Evolutionary conservation across 805 yeast genomes (phyloP), one percentile per base, ranked within the genome.

Genomic region (Barnettozyma salicaria): DNA sequence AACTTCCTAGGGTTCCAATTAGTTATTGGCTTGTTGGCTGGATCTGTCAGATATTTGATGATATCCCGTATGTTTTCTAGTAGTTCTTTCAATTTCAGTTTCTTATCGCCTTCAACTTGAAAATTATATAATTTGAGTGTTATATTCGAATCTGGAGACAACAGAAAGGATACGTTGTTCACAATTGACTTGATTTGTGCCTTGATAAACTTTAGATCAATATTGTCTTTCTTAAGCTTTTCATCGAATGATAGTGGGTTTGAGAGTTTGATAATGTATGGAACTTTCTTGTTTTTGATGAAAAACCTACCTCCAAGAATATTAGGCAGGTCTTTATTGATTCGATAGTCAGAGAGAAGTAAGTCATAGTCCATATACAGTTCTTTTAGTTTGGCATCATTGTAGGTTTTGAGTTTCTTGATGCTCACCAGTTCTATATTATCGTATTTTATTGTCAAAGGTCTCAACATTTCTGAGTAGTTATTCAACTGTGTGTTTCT

Each of bases 311-410:
- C 65, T 1, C 84, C 83, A 24, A 85, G 58, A 0, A 80, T 56
- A 2, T 61, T 60, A 0, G 84, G 83, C 20, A 84, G 57, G 17
- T 77, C 59, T 43, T 73, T 74, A 49, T 76, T 78, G 2, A 84
- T 69, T 43, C 92, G 63, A 36, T 78, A 73, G 56, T 86, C 95
- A 5, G 80, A 78, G 8, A 85, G 63, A 3, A 86, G 66, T 19
- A 80, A 49, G 50, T 85, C 95, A 52, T 70, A 77, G 27, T 80
- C 84, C 40, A 72, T 69, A 48, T 63, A 75, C 1, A 78, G 47
- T 32, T 68, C 72, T 33, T 64, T 67, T 23, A 74, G 52, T 18
- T 70, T 63, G 34, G 67, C 68, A 4, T 69, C 58, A 50, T 70
- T 75, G 39, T 80, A 55, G 45, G 72, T 78, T 44, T 73, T 75